Conservation (phyloP, 78 protist genomes). For the Andalucia godoyi region DNA sequence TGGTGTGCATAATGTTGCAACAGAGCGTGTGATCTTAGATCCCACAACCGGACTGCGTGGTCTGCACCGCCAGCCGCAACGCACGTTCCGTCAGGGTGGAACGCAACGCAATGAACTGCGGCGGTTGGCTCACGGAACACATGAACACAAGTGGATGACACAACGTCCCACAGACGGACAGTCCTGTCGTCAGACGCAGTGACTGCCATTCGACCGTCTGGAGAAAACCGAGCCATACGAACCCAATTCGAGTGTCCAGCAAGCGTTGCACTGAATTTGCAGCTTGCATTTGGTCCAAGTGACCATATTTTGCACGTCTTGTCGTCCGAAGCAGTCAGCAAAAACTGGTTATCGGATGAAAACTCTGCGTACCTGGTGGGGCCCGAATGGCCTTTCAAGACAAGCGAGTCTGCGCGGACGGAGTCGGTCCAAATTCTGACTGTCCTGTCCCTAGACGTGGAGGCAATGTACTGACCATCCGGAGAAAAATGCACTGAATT, state of each 20-base stretch:
- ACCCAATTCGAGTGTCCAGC: conserved; percentile 81
- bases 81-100: conserved; percentile 70
- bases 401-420: conserved; percentile 21
- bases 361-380: conserved; percentile 43
- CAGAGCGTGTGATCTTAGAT: conserved; percentile 41
- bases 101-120: conserved; percentile 32
- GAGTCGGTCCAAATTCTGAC: conserved; percentile 65
- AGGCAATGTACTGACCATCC: conserved; percentile 45
- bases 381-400: conserved; percentile 40
- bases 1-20: conserved; percentile 74
- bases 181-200: conserved; percentile 68
- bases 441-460: conserved; percentile 42
- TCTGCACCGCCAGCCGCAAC: conserved; percentile 48
- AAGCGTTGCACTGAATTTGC: conserved; percentile 30
- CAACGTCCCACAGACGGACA: conserved; percentile 60
- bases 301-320: conserved; percentile 63
- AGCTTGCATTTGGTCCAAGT: conserved; percentile 10
- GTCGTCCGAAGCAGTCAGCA: conserved; percentile 65
- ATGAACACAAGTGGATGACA: conserved; percentile 1
- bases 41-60: conserved; percentile 60
- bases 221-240: conserved; percentile 32
- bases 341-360: conserved; percentile 24
- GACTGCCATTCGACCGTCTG: conserved; percentile 44
- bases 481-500: conserved; percentile 33
- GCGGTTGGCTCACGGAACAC: conserved; percentile 51